phyloP scores from a whole-genome alignment of 2,329 filamentous ascomycete genomes.

The Talaromyces verruculosus region DNA sequence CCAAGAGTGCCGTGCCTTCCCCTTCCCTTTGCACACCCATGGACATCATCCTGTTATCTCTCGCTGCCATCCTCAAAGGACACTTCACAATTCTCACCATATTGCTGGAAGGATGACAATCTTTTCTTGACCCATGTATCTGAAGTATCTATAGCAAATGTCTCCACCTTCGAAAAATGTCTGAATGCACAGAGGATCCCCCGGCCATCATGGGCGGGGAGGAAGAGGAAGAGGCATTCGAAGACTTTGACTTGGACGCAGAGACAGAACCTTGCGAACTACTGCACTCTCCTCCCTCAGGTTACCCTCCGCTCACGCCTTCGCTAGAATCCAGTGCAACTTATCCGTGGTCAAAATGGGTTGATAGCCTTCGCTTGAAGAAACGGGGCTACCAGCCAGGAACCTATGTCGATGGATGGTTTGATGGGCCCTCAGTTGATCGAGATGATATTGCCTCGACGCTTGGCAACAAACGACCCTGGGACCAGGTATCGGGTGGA shows the following conservation, averaged over 20 bases:
- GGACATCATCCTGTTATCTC: background rate
- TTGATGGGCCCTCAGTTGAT: constrained; percentile 27
- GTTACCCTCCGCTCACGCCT: background rate
- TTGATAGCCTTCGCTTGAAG: constrained; percentile 37
- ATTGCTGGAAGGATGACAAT: background rate
- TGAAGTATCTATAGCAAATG: constrained; percentile 18
- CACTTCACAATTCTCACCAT: background rate
- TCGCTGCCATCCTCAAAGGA: background rate
- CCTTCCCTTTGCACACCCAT: background rate
- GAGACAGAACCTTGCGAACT: constrained; percentile 1
- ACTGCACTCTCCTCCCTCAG: constrained; percentile 6
- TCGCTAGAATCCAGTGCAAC: constrained; percentile 15
- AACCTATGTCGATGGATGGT: constrained; percentile 41
- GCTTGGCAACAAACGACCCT: constrained; percentile 39
- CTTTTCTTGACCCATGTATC: constrained; percentile 4
- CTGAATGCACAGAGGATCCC: constrained; percentile 1
- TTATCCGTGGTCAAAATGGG: constrained; percentile 41
- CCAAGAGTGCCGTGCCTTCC: background rate
- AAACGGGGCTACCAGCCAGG: constrained; percentile 27
- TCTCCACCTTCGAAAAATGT: constrained; percentile 15
- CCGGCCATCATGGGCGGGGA: constrained; percentile 11
- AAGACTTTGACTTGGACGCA: background rate
- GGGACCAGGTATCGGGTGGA: constrained; percentile 67
- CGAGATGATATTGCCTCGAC: constrained; percentile 25
- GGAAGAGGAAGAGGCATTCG: background rate